A percentile compares a stretch with the other conserved stretches of the same genome.
phyloP scores from a whole-genome alignment of 108 stramenopile genomes.

The Fragilaria radians region DNA sequence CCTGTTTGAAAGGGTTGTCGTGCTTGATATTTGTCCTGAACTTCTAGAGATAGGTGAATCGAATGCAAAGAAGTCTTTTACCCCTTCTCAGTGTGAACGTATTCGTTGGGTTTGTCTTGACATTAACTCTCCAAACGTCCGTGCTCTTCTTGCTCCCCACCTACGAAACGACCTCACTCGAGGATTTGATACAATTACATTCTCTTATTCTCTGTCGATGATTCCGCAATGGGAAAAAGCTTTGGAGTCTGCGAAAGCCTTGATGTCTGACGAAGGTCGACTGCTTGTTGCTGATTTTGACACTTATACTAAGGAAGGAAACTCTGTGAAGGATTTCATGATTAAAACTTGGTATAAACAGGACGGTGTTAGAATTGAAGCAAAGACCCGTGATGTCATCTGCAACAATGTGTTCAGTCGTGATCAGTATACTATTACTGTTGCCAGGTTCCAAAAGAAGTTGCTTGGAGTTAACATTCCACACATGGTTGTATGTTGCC shows the following conservation, averaged over 20 bases:
- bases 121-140: slow-evolving; percentile 35
- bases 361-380: slow-evolving; percentile 53
- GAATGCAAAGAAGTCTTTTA: slow-evolving; percentile 32
- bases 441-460: slow-evolving; percentile 41
- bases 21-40: slow-evolving; percentile 55
- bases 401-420: slow-evolving; percentile 22
- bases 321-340: slow-evolving; percentile 31
- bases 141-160: slow-evolving; percentile 25
- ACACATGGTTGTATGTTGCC: slow-evolving; percentile 37
- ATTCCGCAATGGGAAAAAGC: slow-evolving; percentile 51
- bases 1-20: slow-evolving; percentile 35
- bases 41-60: slow-evolving; percentile 38
- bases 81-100: slow-evolving; percentile 30
- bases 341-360: slow-evolving; percentile 51
- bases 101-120: slow-evolving; percentile 48
- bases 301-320: slow-evolving; percentile 42
- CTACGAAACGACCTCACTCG: slow-evolving; percentile 19
- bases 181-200: slow-evolving; percentile 50
- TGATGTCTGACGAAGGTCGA: slow-evolving; percentile 50
- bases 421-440: slow-evolving; percentile 23
- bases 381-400: slow-evolving; percentile 35
- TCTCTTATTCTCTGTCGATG: slow-evolving; percentile 47
- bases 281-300: slow-evolving; percentile 51
- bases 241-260: slow-evolving; percentile 30
- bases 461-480: slow-evolving; percentile 40